Percentiles rank a stretch among this genome's conserved stretches.
These are phyloP conservation scores for Zygotorulaspora mrakii DNA, from an alignment of 1,139 yeast genomes.

Conservation along the genomic window DNA sequence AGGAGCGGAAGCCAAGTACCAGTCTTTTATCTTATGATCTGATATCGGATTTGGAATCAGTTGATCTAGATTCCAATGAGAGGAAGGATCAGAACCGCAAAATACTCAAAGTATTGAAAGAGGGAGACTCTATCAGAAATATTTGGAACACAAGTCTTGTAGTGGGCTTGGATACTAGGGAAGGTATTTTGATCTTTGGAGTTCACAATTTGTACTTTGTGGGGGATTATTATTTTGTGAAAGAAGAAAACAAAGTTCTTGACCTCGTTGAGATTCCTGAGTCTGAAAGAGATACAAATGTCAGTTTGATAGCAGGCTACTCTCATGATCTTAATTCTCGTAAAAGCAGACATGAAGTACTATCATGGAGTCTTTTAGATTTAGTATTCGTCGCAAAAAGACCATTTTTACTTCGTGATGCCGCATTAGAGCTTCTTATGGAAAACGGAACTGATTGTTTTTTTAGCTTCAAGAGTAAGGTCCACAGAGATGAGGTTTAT, in stretches of 20 bases:
- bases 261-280: conserved; percentile 65
- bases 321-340: conserved; percentile 22
- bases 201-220: conserved; percentile 59
- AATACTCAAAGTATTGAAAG: conserved; percentile 60
- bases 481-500: conserved; percentile 55
- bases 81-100: conserved; percentile 71
- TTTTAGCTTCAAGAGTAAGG: conserved; percentile 37
- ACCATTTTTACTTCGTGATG: conserved; percentile 70
- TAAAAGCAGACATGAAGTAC: conserved; percentile 43
- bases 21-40: conserved; percentile 44
- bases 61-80: conserved; percentile 33
- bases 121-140: conserved; percentile 66
- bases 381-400: conserved; percentile 65
- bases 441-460: conserved; percentile 65
- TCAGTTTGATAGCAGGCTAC: conserved; percentile 52
- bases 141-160: conserved; percentile 76
- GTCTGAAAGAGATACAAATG: conserved; percentile 59
- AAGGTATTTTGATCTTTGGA: conserved; percentile 71
- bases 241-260: conserved; percentile 52
- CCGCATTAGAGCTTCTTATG: conserved; percentile 73
- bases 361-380: conserved; percentile 54
- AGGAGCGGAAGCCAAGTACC: conserved; percentile 14
- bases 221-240: conserved; percentile 59
- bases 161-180: conserved; percentile 66
- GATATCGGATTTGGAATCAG: conserved; percentile 43